These are phyloP conservation scores for Fraxinus xanthoxyloides DNA, from an alignment of 305 asterid species.

Conservation along the genomic window DNA sequence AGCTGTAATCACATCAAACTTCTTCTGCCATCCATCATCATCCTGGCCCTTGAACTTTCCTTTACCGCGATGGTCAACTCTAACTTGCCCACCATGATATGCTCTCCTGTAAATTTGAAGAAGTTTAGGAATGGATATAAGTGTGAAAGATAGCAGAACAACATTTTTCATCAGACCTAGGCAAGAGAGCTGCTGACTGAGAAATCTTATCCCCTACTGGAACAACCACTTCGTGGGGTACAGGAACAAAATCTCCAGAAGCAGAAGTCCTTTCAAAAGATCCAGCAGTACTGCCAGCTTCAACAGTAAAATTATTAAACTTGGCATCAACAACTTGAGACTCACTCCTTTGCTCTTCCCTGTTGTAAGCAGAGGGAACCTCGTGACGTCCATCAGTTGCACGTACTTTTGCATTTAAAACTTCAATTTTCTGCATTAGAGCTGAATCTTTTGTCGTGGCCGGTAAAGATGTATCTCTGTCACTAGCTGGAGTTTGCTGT, in stretches of 20 bases:
- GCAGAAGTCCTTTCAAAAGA: constrained; percentile 31
- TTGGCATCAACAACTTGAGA: constrained; percentile 35
- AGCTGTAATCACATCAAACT: constrained; percentile 30
- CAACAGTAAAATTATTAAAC: constrained; percentile 27
- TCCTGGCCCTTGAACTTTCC: constrained; percentile 48
- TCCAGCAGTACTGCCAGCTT: constrained; percentile 33
- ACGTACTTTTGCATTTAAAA: constrained; percentile 79
- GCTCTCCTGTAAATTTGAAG: constrained; percentile 50
- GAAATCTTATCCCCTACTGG: constrained; percentile 39
- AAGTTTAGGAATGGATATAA: constrained; percentile 17
- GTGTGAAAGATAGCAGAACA: constrained; percentile 9
- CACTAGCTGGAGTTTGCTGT: constrained; percentile 34
- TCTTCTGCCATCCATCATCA: constrained; percentile 65
- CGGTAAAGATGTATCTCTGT: constrained; percentile 39
- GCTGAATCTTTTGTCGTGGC: constrained; percentile 50
- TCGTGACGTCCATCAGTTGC: constrained; percentile 60
- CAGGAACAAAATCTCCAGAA: constrained; percentile 33
- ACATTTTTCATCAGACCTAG: constrained; percentile 49
- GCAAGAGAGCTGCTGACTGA: constrained; percentile 40
- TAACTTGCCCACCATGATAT: constrained; percentile 51
- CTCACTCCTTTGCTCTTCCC: constrained; percentile 45
- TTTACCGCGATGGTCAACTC: constrained; percentile 54
- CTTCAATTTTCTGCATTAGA: constrained; percentile 78
- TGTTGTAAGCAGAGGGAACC: constrained; percentile 29
- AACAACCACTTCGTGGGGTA: constrained; percentile 36